A percentile compares a stretch with the other conserved stretches of the same genome.
phyloP scores from a whole-genome alignment of 2,329 filamentous ascomycete genomes.

The Gaeumannomyces sp. region DNA sequence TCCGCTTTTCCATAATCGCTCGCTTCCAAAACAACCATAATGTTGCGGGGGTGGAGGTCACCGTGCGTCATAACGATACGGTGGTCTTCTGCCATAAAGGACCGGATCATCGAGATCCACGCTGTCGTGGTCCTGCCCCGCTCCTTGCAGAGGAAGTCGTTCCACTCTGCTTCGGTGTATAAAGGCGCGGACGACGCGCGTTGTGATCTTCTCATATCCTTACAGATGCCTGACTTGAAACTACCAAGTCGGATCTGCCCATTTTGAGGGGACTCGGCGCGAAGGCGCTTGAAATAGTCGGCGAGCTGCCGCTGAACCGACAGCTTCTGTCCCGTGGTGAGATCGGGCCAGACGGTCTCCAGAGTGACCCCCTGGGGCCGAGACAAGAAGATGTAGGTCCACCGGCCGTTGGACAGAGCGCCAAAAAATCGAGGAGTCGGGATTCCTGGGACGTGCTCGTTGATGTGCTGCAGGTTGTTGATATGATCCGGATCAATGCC shows the following conservation, averaged over 20 bases:
- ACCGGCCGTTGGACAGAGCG: not conserved
- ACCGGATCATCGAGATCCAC: not conserved
- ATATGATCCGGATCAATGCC: not conserved
- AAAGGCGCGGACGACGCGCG: not conserved
- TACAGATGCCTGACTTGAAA: not conserved
- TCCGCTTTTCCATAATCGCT: not conserved
- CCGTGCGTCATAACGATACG: not conserved
- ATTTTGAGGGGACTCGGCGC: not conserved
- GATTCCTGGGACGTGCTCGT: not conserved
- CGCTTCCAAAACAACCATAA: not conserved
- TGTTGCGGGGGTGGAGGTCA: constrained; percentile 1
- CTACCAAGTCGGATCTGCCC: not conserved
- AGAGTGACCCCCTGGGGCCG: not conserved
- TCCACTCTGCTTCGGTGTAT: not conserved
- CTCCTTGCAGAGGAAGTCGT: not conserved
- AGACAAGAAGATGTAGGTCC: not conserved
- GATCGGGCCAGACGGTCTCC: not conserved
- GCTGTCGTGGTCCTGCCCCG: not conserved
- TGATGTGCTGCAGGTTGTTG: not conserved
- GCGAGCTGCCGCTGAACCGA: not conserved
- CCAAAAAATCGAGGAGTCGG: not conserved
- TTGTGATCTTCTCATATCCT: not conserved
- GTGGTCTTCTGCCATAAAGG: not conserved
- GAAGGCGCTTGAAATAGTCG: not conserved
- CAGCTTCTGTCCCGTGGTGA: not conserved